Conservation (phyloP, 192 early-diverging fungal species). For the Podila epicladia region DNA sequence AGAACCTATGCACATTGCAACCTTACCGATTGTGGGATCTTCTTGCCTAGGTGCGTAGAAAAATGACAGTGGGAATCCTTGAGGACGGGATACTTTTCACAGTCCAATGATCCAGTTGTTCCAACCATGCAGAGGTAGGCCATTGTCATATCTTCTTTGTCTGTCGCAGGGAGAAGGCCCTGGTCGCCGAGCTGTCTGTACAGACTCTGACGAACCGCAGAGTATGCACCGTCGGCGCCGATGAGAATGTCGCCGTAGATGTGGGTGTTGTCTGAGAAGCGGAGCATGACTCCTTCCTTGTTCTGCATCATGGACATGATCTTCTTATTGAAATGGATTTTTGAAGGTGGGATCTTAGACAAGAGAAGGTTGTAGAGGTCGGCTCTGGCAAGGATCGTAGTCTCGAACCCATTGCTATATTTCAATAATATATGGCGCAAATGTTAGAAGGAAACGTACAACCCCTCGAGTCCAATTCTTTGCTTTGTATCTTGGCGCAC, state of each 20-base stretch:
- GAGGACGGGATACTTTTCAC: not conserved
- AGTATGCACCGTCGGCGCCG: slow-evolving; percentile 5
- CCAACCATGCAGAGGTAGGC: not conserved
- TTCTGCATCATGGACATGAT: not conserved
- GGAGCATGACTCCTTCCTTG: slow-evolving; percentile 5
- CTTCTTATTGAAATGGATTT: not conserved
- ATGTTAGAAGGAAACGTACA: not conserved
- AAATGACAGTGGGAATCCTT: not conserved
- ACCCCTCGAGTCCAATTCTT: not conserved
- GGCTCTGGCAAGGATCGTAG: not conserved
- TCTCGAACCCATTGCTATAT: not conserved
- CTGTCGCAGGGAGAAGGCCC: not conserved
- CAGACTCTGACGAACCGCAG: not conserved
- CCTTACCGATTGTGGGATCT: not conserved
- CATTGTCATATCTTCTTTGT: not conserved
- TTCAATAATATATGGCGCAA: not conserved
- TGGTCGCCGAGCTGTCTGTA: not conserved
- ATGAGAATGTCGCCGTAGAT: not conserved
- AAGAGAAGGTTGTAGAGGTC: not conserved
- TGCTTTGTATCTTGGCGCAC: not conserved
- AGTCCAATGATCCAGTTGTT: not conserved
- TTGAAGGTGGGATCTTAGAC: not conserved
- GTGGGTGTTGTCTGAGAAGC: not conserved
- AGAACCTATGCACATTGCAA: not conserved
- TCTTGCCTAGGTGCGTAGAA: not conserved